Evolutionary conservation across 2,329 filamentous ascomycete genomes (phyloP).

Genomic region (Cladosporium oxysporum): DNA sequence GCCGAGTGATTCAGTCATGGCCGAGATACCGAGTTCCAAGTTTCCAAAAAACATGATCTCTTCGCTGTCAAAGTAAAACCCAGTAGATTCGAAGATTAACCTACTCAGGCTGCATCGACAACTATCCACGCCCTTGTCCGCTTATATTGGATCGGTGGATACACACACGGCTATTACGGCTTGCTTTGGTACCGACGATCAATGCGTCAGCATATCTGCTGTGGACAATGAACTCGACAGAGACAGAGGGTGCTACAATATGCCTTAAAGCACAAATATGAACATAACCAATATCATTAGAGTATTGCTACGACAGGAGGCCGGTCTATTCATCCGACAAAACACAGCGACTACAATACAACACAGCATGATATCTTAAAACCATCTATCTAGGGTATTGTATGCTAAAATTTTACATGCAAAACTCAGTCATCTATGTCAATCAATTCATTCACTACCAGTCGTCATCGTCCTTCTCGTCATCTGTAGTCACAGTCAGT

Average conservation of each 20-base stretch:
- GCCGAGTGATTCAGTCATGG: not conserved
- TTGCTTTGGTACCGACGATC: not conserved
- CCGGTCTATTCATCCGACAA: not conserved
- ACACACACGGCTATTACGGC: not conserved
- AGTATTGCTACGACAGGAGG: not conserved
- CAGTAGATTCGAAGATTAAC: not conserved
- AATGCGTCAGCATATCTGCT: not conserved
- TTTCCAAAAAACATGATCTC: not conserved
- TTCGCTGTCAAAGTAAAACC: not conserved
- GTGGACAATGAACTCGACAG: too few species aligned
- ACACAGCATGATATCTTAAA: not conserved
- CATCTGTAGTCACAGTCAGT: slow-evolving; percentile 55
- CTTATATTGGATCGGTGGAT: not conserved
- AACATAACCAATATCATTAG: not conserved
- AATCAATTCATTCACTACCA: slow-evolving; percentile 52
- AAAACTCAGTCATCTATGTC: too few species aligned
- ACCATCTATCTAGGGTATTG: slow-evolving; percentile 7
- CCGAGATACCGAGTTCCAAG: not conserved
- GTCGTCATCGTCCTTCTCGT: slow-evolving; percentile 75
- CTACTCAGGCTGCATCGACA: not conserved
- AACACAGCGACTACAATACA: not conserved
- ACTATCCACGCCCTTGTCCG: not conserved
- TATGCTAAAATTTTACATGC: slow-evolving; percentile 4
- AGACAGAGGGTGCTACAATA: not conserved
- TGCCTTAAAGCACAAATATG: not conserved